Conservation (phyloP, 2,329 filamentous ascomycete species). For the Colletotrichum endophyticum region DNA sequence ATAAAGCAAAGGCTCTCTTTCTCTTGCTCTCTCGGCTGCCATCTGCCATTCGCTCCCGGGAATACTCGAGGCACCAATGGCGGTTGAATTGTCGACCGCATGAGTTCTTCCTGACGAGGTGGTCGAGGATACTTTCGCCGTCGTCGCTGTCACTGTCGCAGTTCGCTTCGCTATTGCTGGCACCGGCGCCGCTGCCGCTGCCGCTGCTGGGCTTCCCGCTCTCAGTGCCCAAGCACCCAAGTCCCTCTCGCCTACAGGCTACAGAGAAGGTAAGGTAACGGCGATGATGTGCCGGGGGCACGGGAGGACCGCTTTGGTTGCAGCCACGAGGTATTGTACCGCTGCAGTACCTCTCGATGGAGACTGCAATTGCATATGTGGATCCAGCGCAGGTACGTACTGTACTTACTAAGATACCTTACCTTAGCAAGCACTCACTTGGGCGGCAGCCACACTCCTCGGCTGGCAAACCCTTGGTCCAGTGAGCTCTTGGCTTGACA, state of each 20-base stretch:
- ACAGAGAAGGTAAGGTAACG: not conserved
- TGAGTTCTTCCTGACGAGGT: not conserved
- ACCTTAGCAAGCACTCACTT: not conserved
- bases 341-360: conserved; percentile 3
- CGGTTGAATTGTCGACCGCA: not conserved
- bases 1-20: not conserved
- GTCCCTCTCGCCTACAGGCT: not conserved
- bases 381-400: not conserved
- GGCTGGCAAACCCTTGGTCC: not conserved
- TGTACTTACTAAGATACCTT: not conserved
- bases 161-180: not conserved
- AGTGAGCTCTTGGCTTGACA: not conserved
- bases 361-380: not conserved
- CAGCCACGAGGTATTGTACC: conserved; percentile 19
- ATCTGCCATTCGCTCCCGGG: not conserved
- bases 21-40: not conserved
- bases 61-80: not conserved
- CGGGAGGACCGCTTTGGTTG: conserved; percentile 5
- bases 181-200: not conserved
- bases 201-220: not conserved
- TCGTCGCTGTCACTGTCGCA: not conserved
- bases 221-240: not conserved
- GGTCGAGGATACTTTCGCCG: not conserved
- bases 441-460: not conserved
- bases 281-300: conserved; percentile 1